Evolutionary conservation across 78 protist genomes (phyloP), one percentile per base, ranked within the genome.

Genomic region (Pelomyxa schiedti): DNA sequence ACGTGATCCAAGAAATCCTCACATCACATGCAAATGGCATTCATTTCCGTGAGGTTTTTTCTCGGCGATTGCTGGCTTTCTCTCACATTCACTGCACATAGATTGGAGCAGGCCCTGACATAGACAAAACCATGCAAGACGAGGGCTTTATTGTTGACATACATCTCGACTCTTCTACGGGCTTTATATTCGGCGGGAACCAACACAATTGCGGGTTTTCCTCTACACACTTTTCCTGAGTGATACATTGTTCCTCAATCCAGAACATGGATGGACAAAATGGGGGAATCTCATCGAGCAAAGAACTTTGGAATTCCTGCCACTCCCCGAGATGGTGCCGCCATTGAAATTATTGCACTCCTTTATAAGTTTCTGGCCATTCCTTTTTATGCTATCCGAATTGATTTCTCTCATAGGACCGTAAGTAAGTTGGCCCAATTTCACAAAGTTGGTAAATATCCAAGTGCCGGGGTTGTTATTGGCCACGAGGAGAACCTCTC

Each of bases 211-310:
- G 93, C 41, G 96, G n/a, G n/a, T n/a, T n/a, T n/a, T n/a, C n/a
- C n/a, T n/a, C n/a, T n/a, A n/a, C n/a, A n/a, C n/a, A n/a, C n/a
- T n/a, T n/a, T n/a, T n/a, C n/a, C n/a, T n/a, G n/a, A n/a, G n/a
- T n/a, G n/a, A n/a, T n/a, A n/a, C n/a, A n/a, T n/a, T n/a, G n/a
- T n/a, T n/a, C n/a, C n/a, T n/a, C n/a, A n/a, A n/a, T n/a, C n/a
- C n/a, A n/a, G 96, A 1, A 93, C 96, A n/a, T 95, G 98, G 98
- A 91, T 89, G 94, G 98, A 95, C 84, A 95, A 95, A 84, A 91
- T 93, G 95, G 98, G 98, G 39, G 89, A 85, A 43, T 79, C 86
- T 9, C 58, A 47, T 16, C 16, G 22, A 30, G 79, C 85, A 6
- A 63, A 74, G 39, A 90, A 75, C 41, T 64, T 24, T 65, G 96